A percentile compares a stretch with the other conserved stretches of the same genome.
Evolutionary conservation across 1,139 yeast species (phyloP).

Genomic region (Magnusiomyces tetraspermus): DNA sequence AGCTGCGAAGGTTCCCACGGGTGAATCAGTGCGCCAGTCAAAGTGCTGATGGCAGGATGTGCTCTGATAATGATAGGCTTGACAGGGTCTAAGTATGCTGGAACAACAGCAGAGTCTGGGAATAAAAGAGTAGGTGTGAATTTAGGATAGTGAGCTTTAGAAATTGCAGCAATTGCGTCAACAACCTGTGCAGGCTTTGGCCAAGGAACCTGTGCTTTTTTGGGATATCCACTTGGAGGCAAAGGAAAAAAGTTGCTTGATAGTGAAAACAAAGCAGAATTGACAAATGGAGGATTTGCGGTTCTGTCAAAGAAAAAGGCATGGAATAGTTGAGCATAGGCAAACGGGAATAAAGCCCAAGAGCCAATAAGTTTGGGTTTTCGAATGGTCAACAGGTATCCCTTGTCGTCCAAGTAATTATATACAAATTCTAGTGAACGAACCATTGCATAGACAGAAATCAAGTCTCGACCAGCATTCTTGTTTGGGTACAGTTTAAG

Average conservation of each 20-base stretch:
- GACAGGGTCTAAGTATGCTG: conserved; percentile 22
- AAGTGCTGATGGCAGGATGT: conserved; percentile 32
- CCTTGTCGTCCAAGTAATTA: conserved; percentile 32
- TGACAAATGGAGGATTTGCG: conserved; percentile 29
- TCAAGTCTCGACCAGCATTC: conserved; percentile 21
- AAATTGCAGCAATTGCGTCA: conserved; percentile 28
- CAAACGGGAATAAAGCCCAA: conserved; percentile 36
- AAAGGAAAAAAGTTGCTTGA: conserved; percentile 29
- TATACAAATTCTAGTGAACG: conserved; percentile 32
- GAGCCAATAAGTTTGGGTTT: conserved; percentile 33
- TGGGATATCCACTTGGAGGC: conserved; percentile 28
- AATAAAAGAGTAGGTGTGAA: conserved; percentile 32
- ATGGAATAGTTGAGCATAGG: conserved; percentile 35
- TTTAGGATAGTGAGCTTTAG: conserved; percentile 29
- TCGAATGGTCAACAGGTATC: conserved; percentile 24
- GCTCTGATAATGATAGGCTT: conserved; percentile 31
- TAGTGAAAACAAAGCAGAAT: conserved; percentile 24
- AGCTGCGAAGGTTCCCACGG: conserved; percentile 29
- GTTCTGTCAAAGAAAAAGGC: conserved; percentile 32
- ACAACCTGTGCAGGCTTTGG: conserved; percentile 30
- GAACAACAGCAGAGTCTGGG: conserved; percentile 22
- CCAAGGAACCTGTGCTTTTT: conserved; percentile 23
- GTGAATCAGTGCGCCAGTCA: conserved; percentile 34
- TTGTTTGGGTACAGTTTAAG: conserved; percentile 26
- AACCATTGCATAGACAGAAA: conserved; percentile 30